Evolutionary conservation across 768 basidiomycete genomes (phyloP).

Genomic region (Suillus clintonianus): DNA sequence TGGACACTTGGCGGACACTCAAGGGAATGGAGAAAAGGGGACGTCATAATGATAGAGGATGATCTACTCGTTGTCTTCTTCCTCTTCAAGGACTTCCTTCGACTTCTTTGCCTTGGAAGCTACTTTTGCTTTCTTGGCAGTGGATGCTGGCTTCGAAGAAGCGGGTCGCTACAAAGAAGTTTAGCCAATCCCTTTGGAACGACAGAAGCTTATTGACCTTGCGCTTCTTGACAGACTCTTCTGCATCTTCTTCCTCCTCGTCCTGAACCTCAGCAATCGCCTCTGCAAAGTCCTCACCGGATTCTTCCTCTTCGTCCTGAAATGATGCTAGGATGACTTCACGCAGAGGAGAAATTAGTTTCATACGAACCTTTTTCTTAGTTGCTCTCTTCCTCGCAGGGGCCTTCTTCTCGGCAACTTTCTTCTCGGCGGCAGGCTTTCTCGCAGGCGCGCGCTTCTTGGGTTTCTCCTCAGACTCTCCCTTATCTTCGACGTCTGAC

Average conservation of each 20-base stretch:
- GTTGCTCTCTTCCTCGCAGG: conserved; percentile 14
- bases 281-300: conserved; percentile 49
- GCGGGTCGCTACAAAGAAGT: conserved; percentile 38
- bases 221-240: conserved; percentile 59
- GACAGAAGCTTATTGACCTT: conserved; percentile 46
- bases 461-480: conserved; percentile 45
- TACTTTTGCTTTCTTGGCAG: conserved; percentile 41
- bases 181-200: conserved; percentile 7
- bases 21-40: neutral
- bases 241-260: conserved; percentile 48
- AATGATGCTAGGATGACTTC: neutral
- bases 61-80: conserved; percentile 35
- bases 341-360: neutral
- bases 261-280: conserved; percentile 46
- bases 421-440: conserved; percentile 48
- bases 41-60: conserved; percentile 1
- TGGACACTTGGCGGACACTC: neutral
- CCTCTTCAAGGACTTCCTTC: conserved; percentile 50
- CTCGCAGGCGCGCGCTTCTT: conserved; percentile 49
- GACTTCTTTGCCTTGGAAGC: conserved; percentile 38
- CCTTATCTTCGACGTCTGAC: conserved; percentile 31
- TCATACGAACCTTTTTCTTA: conserved; percentile 10
- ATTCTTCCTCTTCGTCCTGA: conserved; percentile 39
- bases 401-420: conserved; percentile 48
- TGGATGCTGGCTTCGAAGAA: conserved; percentile 45